Percentiles rank a stretch among this genome's conserved stretches.
phyloP scores from a whole-genome alignment of 768 basidiomycete species.

The Pisolithus sp. region DNA sequence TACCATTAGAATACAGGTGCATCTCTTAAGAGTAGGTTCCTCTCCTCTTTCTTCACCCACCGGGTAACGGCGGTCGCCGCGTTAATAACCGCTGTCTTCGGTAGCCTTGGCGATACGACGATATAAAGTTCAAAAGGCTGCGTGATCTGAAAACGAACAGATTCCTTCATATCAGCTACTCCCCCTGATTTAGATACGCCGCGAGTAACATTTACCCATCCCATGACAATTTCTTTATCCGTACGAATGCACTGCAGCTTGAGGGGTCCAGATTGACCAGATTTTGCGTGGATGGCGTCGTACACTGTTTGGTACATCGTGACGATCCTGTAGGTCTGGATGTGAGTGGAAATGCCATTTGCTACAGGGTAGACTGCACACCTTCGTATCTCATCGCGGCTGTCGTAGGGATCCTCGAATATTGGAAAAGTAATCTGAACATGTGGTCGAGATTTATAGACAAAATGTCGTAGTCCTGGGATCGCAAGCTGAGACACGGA shows the following conservation, averaged over 20 bases:
- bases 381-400: constrained; percentile 54
- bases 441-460: constrained; percentile 85
- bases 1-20: constrained; percentile 74
- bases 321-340: constrained; percentile 47
- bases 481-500: constrained; percentile 72
- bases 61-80: constrained; percentile 85
- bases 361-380: constrained; percentile 19
- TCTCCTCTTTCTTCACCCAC: constrained; percentile 91
- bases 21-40: constrained; percentile 72
- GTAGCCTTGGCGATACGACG: constrained; percentile 70
- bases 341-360: not conserved
- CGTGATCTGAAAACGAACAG: constrained; percentile 57
- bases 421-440: constrained; percentile 84
- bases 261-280: constrained; percentile 70
- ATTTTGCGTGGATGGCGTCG: constrained; percentile 86
- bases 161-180: not conserved
- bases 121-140: constrained; percentile 91
- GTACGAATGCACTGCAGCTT: constrained; percentile 87
- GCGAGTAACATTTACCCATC: constrained; percentile 65
- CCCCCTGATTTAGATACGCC: not conserved
- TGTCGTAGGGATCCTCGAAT: constrained; percentile 84
- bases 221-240: constrained; percentile 83
- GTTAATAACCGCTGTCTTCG: constrained; percentile 82
- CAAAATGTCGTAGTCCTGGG: constrained; percentile 87
- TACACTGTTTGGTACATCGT: constrained; percentile 86